phyloP scores from a whole-genome alignment of 768 basidiomycete genomes.

The Mycena epipterygia region DNA sequence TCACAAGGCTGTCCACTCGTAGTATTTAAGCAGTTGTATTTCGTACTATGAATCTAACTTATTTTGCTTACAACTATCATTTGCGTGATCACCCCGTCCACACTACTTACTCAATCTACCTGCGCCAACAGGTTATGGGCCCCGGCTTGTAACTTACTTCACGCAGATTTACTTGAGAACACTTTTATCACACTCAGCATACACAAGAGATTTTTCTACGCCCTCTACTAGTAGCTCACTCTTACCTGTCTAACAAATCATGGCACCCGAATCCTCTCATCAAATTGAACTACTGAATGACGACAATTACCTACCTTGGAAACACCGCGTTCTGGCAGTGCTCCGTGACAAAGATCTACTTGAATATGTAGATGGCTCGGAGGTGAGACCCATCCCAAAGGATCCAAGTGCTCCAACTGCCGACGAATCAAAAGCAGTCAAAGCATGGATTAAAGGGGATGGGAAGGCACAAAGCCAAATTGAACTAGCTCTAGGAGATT shows the following conservation, averaged over 20 bases:
- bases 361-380: not conserved
- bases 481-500: not conserved
- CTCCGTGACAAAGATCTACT: slow-evolving; percentile 6
- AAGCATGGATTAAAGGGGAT: not conserved
- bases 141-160: no score
- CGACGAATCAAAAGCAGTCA: not conserved
- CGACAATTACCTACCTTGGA: no score
- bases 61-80: no score
- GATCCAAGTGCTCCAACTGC: not conserved
- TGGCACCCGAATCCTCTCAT: no score
- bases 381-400: not conserved
- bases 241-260: not conserved
- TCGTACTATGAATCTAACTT: no score
- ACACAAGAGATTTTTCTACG: not conserved
- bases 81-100: no score
- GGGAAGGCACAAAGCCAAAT: slow-evolving; percentile 9
- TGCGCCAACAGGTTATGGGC: no score
- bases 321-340: not conserved
- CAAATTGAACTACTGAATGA: slow-evolving; percentile 5
- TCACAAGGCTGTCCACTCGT: no score
- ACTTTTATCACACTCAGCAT: no score
- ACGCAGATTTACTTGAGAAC: no score
- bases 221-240: not conserved
- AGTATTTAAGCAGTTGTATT: no score
- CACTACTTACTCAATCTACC: no score